Base-by-base conservation (phyloP, 345 rosid species). In the Orychophragmus violaceus region DNA sequence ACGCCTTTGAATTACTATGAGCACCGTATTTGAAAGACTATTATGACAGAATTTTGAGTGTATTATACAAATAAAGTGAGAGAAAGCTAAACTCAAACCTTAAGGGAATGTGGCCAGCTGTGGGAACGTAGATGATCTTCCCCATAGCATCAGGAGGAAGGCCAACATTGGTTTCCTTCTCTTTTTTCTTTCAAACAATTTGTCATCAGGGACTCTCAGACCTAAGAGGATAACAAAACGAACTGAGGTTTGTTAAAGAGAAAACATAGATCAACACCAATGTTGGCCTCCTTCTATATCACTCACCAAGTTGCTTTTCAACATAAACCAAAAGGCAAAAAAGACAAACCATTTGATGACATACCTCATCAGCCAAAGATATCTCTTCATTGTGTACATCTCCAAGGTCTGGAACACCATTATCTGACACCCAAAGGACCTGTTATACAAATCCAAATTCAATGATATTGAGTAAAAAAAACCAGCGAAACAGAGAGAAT, bases 141-240 rank as follows among this genome's bases (percentile, higher is more conserved):
- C 99, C 99, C 99, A 95, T 91, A 32, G 94, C 81, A 81, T 89
- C 97, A 57, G 99, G 98, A 62, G 98, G 98, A 66, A 91, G 89
- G 1, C 83, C 96, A 74, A 95, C 85, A 72, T 79, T n/a, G n/a
- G n/a, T n/a, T n/a, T n/a, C n/a, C n/a, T n/a, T n/a, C n/a, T n/a
- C n/a, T n/a, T n/a, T n/a, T n/a, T n/a, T n/a, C n/a, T n/a, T n/a
- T n/a, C n/a, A n/a, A n/a, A n/a, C n/a, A n/a, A n/a, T n/a, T n/a
- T n/a, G n/a, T n/a, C n/a, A n/a, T n/a, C n/a, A n/a, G n/a, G n/a
- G n/a, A n/a, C n/a, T n/a, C n/a, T n/a, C n/a, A n/a, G n/a, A n/a
- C n/a, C n/a, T n/a, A n/a, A n/a, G n/a, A n/a, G n/a, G n/a, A n/a
- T n/a, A n/a, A n/a, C n/a, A n/a, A n/a, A n/a, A n/a, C n/a, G n/a